A percentile compares a stretch with the other conserved stretches of the same genome.
Evolutionary conservation across 108 stramenopile genomes (phyloP).

Genomic region (Nannochloropsis salina): DNA sequence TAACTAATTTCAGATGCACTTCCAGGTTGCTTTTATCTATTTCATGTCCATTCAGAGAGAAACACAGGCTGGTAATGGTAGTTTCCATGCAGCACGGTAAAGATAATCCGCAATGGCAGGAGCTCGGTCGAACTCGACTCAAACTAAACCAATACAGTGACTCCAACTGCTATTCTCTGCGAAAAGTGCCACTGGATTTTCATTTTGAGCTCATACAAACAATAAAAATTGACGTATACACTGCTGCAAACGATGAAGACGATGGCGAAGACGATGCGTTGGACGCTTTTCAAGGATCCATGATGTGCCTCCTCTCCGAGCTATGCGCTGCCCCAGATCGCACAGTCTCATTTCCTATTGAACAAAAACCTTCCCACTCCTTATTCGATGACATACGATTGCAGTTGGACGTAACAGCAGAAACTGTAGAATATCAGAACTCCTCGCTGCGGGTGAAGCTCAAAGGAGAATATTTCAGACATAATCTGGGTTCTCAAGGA

Average conservation of each 20-base stretch:
- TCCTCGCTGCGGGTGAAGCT: not conserved
- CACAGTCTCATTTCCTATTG: not conserved
- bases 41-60: not conserved
- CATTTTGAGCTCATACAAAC: not conserved
- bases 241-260: not conserved
- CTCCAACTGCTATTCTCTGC: not conserved
- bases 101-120: not conserved
- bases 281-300: not conserved
- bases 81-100: not conserved
- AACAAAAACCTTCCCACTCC: not conserved
- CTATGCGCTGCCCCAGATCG: not conserved
- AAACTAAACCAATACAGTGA: not conserved
- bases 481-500: not conserved
- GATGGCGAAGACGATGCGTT: not conserved
- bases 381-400: not conserved
- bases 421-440: not conserved
- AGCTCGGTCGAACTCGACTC: not conserved
- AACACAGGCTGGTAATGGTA: not conserved
- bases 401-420: not conserved
- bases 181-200: not conserved
- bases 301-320: not conserved
- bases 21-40: not conserved
- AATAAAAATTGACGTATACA: not conserved
- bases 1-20: not conserved
- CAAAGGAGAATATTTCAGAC: not conserved